Evolutionary conservation across 257 asterid species (phyloP), one percentile per base, ranked within the genome.

Genomic region (Gentiana straminea): DNA sequence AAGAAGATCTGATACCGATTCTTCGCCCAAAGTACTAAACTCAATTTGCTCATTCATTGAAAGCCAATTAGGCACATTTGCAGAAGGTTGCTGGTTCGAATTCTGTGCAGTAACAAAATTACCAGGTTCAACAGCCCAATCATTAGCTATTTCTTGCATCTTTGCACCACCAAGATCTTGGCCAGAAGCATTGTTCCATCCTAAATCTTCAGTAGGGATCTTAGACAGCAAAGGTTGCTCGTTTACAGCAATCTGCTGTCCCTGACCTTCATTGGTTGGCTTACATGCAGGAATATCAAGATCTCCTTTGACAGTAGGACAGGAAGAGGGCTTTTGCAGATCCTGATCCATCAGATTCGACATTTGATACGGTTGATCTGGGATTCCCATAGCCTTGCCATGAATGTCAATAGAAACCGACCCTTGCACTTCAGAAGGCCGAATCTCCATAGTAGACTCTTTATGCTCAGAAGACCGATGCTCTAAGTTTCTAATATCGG

Each of bases 21-120:
- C 84, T 75, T 78, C 84, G 49, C 70, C 81, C 71, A 78, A 53
- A 41, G 78, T 66, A 63, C 70, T 72, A 57, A 78, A 71, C 66
- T 74, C 80, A 46, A 78, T 78, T 4, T 71, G 73, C 58, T 75
- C 81, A n/a, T 46, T 35, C 4, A 7, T n/a, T 35, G 61, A 57
- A 57, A 65, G 79, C 79, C 79, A 73, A 63, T 59, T 61, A 54
- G 76, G 54, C 33, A 69, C 46, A 54, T 71, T 69, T 35, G 79
- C 15, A n/a, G 64, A 49, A 53, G 70, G 73, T 15, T 53, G 79
- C 13, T 52, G 41, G 51, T 61, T 61, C 32, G 63, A 53, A 58
- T 69, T 57, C 47, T 68, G 64, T 33, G 53, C 45, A 47, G 66
- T 36, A 46, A 57, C 60, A 35, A 64, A 64, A 66, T 66, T 74